phyloP scores from a whole-genome alignment of 768 basidiomycete genomes.

The Lactarius sanguifluus region DNA sequence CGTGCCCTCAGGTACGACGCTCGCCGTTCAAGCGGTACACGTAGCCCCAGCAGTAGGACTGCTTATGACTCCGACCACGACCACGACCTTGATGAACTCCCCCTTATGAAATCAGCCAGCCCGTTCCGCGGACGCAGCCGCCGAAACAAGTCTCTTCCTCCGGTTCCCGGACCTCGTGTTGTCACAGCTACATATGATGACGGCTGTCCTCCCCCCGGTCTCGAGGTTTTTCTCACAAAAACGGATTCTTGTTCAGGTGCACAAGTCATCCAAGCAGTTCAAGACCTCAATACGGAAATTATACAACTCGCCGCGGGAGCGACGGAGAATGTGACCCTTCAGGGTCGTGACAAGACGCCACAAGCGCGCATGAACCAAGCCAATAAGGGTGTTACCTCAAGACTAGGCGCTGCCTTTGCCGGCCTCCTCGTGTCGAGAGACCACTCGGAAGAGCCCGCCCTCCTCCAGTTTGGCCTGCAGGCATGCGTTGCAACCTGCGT shows the following conservation, averaged over 20 bases:
- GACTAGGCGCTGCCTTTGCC: constrained; percentile 63
- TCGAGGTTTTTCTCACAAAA: constrained; percentile 70
- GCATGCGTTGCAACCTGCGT: constrained; percentile 67
- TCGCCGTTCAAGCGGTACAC: constrained; percentile 25
- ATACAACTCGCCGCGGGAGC: constrained; percentile 77
- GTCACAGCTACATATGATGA: constrained; percentile 43
- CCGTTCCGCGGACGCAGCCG: constrained; percentile 25
- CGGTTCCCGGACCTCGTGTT: constrained; percentile 23
- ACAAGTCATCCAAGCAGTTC: constrained; percentile 74
- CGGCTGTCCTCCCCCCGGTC: constrained; percentile 57
- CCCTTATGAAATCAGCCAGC: constrained; percentile 18
- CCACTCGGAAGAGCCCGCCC: constrained; percentile 71
- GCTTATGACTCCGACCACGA: constrained; percentile 23
- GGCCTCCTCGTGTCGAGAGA: constrained; percentile 61
- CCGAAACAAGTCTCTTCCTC: constrained; percentile 32
- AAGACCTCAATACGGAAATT: constrained; percentile 78
- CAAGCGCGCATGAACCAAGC: constrained; percentile 48
- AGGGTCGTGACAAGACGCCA: constrained; percentile 41
- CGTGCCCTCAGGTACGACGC: constrained; percentile 26
- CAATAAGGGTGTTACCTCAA: constrained; percentile 57
- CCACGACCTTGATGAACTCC: constrained; percentile 25
- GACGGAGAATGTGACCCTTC: constrained; percentile 63
- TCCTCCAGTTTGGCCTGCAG: constrained; percentile 75
- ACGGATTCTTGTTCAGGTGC: constrained; percentile 75
- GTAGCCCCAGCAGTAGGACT: constrained; percentile 24